Evolutionary conservation across 768 basidiomycete species (phyloP), one percentile per base, ranked within the genome.

Genomic region (Boletus huronensis): DNA sequence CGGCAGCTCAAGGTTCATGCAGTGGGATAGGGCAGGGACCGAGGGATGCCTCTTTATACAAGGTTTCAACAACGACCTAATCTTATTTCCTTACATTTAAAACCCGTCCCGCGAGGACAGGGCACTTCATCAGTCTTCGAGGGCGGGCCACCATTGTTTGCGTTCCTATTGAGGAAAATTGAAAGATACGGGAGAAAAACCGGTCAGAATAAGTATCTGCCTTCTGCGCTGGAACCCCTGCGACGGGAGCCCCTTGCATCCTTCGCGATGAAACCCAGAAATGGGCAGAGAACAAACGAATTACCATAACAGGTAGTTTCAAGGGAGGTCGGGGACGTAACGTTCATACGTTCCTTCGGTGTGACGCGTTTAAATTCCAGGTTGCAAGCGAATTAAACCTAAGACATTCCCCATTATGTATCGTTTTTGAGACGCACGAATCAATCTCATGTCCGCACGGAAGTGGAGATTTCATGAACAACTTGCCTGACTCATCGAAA

Each of bases 181-280:
- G 63, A 70, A 70, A 53, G 69, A 57, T 64, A 53, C 64, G 69
- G 66, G 50, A 50, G 56, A 43, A 58, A 59, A 50, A 55, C 69
- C 61, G 69, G 63, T 57, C 62, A 58, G 63, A 67, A 69, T 63
- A 57, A 54, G 64, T 53, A 63, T 58, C 36, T 58, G 67, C 34
- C 69, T 72, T 70, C 69, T 72, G 63, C 49, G 69, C 65, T 72
- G 69, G 69, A 68, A 69, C 61, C 60, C 65, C 64, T 66, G 69
- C 63, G 65, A 65, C 62, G 59, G 60, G 48, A 41, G 50, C 50
- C 50, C 63, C 44, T 43, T 43, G 29, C 58, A 29, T 51, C 61
- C 61, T 60, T 66, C 64, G 64, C 64, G 64, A 64, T 58, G 52
- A 50, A 51, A 42, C 53, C 64, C 69, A 59, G 63, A 70, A 72